Percentiles rank a stretch among this genome's conserved stretches.
These are phyloP conservation scores for Metarhizium anisopliae DNA, from an alignment of 2,329 filamentous ascomycete species.

Conservation along the genomic window DNA sequence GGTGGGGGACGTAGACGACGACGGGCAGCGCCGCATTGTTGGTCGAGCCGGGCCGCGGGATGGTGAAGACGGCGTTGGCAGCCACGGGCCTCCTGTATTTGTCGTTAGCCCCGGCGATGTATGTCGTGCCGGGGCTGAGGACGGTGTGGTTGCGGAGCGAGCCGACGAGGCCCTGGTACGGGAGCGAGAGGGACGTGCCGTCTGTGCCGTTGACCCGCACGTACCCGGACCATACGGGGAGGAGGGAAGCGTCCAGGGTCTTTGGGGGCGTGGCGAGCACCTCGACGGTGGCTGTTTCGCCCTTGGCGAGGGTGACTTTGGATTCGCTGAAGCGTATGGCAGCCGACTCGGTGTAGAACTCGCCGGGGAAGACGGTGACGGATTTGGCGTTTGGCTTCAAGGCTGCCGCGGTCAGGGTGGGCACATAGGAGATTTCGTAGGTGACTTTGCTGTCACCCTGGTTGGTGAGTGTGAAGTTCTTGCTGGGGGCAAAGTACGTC, in stretches of 20 bases:
- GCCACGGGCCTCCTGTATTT: slow-evolving; percentile 7
- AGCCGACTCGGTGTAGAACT: background rate
- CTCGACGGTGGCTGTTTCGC: slow-evolving; percentile 1
- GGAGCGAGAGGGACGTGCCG: slow-evolving; percentile 20
- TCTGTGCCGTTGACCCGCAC: slow-evolving; percentile 12
- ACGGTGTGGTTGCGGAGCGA: slow-evolving; percentile 24
- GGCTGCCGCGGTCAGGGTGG: slow-evolving; percentile 40
- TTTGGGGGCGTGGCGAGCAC: slow-evolving; percentile 3
- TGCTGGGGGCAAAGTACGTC: slow-evolving; percentile 29
- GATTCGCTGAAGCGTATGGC: background rate
- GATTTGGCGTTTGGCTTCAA: slow-evolving; percentile 4
- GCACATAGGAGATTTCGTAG: slow-evolving; percentile 36
- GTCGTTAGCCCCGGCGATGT: slow-evolving; percentile 22
- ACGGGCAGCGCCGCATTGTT: slow-evolving; percentile 20
- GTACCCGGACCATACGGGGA: slow-evolving; percentile 7
- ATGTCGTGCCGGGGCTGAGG: slow-evolving; percentile 21
- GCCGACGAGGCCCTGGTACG: slow-evolving; percentile 24
- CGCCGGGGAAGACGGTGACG: background rate
- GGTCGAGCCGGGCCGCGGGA: background rate
- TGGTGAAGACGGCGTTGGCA: slow-evolving; percentile 12
- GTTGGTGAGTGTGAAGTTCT: slow-evolving; percentile 43
- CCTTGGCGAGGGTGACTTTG: background rate
- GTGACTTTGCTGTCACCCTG: slow-evolving; percentile 32
- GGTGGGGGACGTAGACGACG: slow-evolving; percentile 13
- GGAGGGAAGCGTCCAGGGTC: background rate